Evolutionary conservation across 2,329 filamentous ascomycete species (phyloP).

Genomic region (Arthrobotrys conoides): DNA sequence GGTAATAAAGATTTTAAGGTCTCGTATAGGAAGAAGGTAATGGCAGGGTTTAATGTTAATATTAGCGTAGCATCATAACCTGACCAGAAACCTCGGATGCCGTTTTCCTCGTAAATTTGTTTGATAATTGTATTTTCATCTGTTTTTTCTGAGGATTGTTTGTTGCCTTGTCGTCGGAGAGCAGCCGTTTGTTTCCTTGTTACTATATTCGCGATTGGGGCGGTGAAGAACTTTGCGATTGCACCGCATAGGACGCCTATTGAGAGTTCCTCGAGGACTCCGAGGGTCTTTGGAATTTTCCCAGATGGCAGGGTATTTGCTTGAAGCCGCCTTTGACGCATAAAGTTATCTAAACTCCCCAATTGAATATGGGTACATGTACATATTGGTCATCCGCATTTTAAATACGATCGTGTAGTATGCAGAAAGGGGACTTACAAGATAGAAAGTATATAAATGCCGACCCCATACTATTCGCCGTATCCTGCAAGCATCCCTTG

Average conservation of each 20-base stretch:
- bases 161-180: conserved; percentile 37
- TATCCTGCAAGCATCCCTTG: conserved; percentile 75
- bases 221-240: conserved; percentile 81
- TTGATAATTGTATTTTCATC: conserved; percentile 71
- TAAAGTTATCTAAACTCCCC: conserved; percentile 72
- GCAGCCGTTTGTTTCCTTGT: conserved; percentile 81
- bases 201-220: conserved; percentile 85
- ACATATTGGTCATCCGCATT: too few relatives aligned
- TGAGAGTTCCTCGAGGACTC: conserved; percentile 79
- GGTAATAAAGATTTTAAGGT: conserved; percentile 74
- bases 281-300: conserved; percentile 68
- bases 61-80: conserved; percentile 86
- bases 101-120: conserved; percentile 78
- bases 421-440: conserved; percentile 58
- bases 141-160: conserved; percentile 66
- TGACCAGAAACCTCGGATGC: conserved; percentile 84
- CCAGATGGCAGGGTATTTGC: conserved; percentile 65
- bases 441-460: conserved; percentile 64
- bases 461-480: conserved; percentile 74
- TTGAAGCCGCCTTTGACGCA: conserved; percentile 67
- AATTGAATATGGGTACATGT: neutral
- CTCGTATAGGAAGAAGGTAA: conserved; percentile 88
- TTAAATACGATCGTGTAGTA: too few relatives aligned
- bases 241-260: conserved; percentile 82
- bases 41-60: conserved; percentile 85